Conservation (phyloP, 139 green algal genomes). For the Eudorina sp. region DNA sequence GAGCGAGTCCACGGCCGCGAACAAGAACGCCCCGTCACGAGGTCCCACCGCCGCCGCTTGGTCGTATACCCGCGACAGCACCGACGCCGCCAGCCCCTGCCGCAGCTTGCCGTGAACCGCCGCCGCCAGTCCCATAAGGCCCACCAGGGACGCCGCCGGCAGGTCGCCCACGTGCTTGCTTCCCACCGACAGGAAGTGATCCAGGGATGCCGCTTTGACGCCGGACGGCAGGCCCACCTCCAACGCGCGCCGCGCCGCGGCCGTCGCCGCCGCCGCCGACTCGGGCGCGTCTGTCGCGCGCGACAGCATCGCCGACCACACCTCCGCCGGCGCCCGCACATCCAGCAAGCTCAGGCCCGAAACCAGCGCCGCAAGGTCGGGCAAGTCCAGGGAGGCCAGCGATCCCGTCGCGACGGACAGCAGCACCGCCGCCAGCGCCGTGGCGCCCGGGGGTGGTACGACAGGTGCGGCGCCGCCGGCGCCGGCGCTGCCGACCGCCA, state of each 20-base stretch:
- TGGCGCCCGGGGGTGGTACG: not conserved
- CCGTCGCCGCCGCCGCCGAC: not conserved
- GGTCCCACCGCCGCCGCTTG: constrained; percentile 2
- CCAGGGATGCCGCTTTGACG: constrained; percentile 2
- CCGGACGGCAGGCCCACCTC: constrained; percentile 23
- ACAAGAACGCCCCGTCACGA: constrained; percentile 19
- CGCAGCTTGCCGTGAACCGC: constrained; percentile 18
- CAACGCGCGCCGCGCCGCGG: constrained; percentile 17
- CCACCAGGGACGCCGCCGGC: constrained; percentile 14
- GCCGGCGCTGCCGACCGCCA: not conserved
- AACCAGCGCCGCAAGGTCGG: constrained; percentile 14
- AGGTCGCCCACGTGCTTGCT: constrained; percentile 15
- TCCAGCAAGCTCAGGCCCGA: not conserved
- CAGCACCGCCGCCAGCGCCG: constrained; percentile 12
- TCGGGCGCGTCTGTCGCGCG: constrained; percentile 27
- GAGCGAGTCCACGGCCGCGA: constrained; percentile 13
- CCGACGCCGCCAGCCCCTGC: not conserved
- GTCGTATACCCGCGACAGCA: constrained; percentile 10
- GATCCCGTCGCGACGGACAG: not conserved
- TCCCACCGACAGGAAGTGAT: constrained; percentile 19
- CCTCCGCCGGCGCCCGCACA: constrained; percentile 4
- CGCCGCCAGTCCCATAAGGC: not conserved
- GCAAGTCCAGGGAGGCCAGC: constrained; percentile 26
- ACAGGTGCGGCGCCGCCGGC: too few species aligned
- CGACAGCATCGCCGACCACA: constrained; percentile 30